These are phyloP conservation scores for Leccinum sublutescens DNA, from an alignment of 768 basidiomycete genomes.

Conservation along the genomic window DNA sequence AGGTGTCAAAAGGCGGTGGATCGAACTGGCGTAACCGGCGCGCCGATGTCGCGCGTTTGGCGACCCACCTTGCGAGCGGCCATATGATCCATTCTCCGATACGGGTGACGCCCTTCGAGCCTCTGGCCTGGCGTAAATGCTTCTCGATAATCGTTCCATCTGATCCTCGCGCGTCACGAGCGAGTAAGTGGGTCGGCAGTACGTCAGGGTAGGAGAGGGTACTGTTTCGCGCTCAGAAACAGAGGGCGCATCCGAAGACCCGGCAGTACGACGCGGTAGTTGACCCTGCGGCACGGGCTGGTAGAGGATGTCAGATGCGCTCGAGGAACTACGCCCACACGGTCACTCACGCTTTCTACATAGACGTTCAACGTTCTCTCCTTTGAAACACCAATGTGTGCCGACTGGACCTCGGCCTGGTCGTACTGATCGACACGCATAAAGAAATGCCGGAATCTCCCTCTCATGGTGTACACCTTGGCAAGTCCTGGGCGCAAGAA, in stretches of 20 bases:
- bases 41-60: conserved; percentile 1
- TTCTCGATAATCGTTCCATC: conserved; percentile 28
- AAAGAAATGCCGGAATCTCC: conserved; percentile 68
- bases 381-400: conserved; percentile 55
- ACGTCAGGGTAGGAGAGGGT: conserved; percentile 3
- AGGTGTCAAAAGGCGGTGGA: conserved; percentile 18
- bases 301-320: conserved; percentile 8
- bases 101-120: conserved; percentile 12
- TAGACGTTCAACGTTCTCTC: conserved; percentile 56
- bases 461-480: conserved; percentile 62
- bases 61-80: conserved; percentile 16
- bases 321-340: neutral
- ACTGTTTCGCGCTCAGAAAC: conserved; percentile 21
- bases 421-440: conserved; percentile 56
- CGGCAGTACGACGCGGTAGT: conserved; percentile 23
- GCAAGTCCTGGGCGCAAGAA: conserved; percentile 51
- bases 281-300: conserved; percentile 29
- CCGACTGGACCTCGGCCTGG: conserved; percentile 47
- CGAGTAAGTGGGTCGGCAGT: conserved; percentile 8
- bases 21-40: neutral
- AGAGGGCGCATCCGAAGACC: conserved; percentile 13
- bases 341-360: conserved; percentile 55
- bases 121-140: conserved; percentile 12
- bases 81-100: conserved; percentile 20
- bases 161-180: conserved; percentile 27